A percentile compares a stretch with the other conserved stretches of the same genome.
These are phyloP conservation scores for Aspergillus hiratsukae DNA, from an alignment of 2,329 filamentous ascomycete genomes.

Conservation along the genomic window DNA sequence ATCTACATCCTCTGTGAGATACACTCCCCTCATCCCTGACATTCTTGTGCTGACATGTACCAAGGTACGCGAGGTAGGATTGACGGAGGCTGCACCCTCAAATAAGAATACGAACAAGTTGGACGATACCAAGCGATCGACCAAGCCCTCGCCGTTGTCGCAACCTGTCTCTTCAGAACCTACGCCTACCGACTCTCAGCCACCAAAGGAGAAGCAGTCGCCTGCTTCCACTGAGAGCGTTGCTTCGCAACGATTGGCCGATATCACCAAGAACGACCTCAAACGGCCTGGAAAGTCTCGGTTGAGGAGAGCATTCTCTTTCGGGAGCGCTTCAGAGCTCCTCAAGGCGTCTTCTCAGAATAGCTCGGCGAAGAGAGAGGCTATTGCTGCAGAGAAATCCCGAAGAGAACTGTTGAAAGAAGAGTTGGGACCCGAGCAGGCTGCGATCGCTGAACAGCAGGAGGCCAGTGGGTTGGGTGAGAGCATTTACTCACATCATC, in stretches of 20 bases:
- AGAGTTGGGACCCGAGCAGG: constrained; percentile 80
- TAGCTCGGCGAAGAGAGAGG: constrained; percentile 41
- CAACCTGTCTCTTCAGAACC: constrained; percentile 56
- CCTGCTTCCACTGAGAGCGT: constrained; percentile 52
- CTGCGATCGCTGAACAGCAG: constrained; percentile 84
- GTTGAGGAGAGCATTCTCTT: constrained; percentile 87
- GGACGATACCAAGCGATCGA: constrained; percentile 62
- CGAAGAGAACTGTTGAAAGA: constrained; percentile 63
- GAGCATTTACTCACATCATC: constrained; percentile 79
- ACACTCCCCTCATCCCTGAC: not conserved
- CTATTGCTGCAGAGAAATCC: constrained; percentile 51
- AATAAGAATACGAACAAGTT: constrained; percentile 47
- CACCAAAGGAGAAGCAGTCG: constrained; percentile 21
- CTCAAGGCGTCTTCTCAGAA: constrained; percentile 68
- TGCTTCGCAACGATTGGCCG: constrained; percentile 77
- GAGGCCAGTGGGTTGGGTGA: constrained; percentile 88
- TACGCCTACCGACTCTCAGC: constrained; percentile 19
- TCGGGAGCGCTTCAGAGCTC: constrained; percentile 90
- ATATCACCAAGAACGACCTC: constrained; percentile 76
- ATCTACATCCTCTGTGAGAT: constrained; percentile 64
- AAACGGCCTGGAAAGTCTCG: constrained; percentile 80
- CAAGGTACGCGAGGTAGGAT: constrained; percentile 21
- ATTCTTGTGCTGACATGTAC: constrained; percentile 1
- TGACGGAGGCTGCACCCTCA: constrained; percentile 17
- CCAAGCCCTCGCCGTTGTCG: constrained; percentile 69